Percentiles rank a stretch among this genome's conserved stretches.
Evolutionary conservation across 345 rosid species (phyloP).

Genomic region (Punica granatum): DNA sequence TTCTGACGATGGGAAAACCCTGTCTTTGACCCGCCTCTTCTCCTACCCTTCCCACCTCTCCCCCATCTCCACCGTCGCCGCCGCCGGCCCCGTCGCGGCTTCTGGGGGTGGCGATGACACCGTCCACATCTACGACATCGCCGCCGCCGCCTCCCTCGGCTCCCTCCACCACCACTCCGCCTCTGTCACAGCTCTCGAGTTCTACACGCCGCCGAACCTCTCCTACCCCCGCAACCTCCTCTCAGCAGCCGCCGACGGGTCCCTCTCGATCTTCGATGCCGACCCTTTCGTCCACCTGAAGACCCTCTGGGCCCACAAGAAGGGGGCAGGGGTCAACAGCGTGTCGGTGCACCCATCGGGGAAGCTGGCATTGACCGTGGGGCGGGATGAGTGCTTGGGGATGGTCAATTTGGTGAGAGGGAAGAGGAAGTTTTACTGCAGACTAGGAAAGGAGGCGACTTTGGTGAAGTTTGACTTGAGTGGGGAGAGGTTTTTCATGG

Average conservation of each 20-base stretch:
- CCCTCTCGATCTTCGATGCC: conserved; percentile 72
- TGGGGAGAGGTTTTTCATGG: conserved; percentile 77
- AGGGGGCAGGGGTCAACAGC: conserved; percentile 46
- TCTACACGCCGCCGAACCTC: conserved; percentile 63
- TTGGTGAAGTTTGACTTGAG: conserved; percentile 47
- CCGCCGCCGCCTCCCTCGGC: conserved; percentile 81
- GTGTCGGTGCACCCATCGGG: conserved; percentile 75
- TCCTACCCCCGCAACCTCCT: conserved; percentile 85
- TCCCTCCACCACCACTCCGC: conserved; percentile 64
- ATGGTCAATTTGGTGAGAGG: conserved; percentile 91
- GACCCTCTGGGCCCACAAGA: conserved; percentile 55
- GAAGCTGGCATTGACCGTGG: conserved; percentile 70
- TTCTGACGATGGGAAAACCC: conserved; percentile 16
- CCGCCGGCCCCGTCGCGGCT: conserved; percentile 74
- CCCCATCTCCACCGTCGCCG: conserved; percentile 71
- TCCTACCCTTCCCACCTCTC: conserved; percentile 86
- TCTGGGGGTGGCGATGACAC: conserved; percentile 82
- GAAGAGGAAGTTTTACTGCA: conserved; percentile 67
- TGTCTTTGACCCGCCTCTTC: conserved; percentile 60
- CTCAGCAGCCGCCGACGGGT: conserved; percentile 77
- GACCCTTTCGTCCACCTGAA: conserved; percentile 79
- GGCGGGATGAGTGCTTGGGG: conserved; percentile 73
- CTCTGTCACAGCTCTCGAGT: conserved; percentile 66
- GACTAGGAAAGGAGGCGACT: conserved; percentile 61
- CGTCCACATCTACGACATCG: conserved; percentile 74